Conservation (phyloP, 2,329 filamentous ascomycete species). For the Chaetomium sp. region DNA sequence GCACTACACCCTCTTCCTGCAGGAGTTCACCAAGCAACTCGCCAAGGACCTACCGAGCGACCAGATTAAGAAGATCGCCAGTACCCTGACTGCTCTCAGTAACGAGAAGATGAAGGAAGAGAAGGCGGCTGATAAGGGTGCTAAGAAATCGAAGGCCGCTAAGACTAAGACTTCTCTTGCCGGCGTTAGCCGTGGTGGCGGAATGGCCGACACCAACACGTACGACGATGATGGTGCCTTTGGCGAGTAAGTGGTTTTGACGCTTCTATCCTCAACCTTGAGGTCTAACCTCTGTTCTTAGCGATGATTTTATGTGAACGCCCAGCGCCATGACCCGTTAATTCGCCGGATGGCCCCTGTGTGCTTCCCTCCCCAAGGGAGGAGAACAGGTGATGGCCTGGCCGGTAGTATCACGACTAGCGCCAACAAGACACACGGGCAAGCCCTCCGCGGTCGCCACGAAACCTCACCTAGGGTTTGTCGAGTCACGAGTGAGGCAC, state of each 20-base stretch:
- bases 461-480: not conserved
- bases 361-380: slow-evolving; percentile 1
- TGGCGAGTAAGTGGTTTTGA: slow-evolving; percentile 59
- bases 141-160: slow-evolving; percentile 95
- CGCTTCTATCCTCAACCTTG: not conserved
- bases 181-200: slow-evolving; percentile 56
- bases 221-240: slow-evolving; percentile 77
- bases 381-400: not conserved
- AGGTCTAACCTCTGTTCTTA: slow-evolving; percentile 38
- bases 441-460: not conserved
- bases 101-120: slow-evolving; percentile 99
- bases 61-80: slow-evolving; percentile 95
- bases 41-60: slow-evolving; percentile 85
- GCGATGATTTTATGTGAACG: slow-evolving; percentile 73
- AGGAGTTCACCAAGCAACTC: slow-evolving; percentile 87
- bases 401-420: not conserved
- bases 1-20: slow-evolving; percentile 85
- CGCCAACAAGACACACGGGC: not conserved
- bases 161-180: slow-evolving; percentile 91
- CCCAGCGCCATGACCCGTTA: slow-evolving; percentile 25
- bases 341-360: slow-evolving; percentile 17
- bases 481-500: slow-evolving; percentile 13
- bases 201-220: slow-evolving; percentile 67
- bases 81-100: slow-evolving; percentile 80
- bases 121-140: slow-evolving; percentile 88